A percentile compares a stretch with the other conserved stretches of the same genome.
Conservation (phyloP, 1,284 basidiomycete genomes). For the Trichosporon ovoides region DNA sequence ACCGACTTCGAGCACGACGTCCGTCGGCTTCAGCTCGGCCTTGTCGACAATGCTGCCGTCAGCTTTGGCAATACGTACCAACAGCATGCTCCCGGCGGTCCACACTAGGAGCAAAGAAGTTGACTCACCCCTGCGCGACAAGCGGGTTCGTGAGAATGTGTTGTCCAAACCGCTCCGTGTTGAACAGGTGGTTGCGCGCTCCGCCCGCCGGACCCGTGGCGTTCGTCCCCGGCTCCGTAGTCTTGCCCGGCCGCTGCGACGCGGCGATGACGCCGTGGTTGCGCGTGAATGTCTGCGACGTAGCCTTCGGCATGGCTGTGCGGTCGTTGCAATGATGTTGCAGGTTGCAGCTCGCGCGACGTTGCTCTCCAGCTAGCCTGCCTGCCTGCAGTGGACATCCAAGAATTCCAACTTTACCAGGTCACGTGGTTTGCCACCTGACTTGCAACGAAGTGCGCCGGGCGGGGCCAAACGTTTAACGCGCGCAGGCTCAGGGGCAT, state of each 20-base stretch:
- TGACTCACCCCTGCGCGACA: constrained; percentile 74
- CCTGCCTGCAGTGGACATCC: not conserved
- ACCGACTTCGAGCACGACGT: constrained; percentile 94
- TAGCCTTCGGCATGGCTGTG: constrained; percentile 77
- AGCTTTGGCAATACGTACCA: not conserved
- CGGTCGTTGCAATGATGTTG: not conserved
- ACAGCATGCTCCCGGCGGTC: constrained; percentile 19
- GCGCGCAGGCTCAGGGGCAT: not conserved
- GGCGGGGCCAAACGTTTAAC: not conserved
- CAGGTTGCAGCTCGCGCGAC: not conserved
- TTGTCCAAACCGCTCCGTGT: constrained; percentile 90
- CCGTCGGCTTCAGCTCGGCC: constrained; percentile 89
- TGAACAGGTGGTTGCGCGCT: constrained; percentile 75
- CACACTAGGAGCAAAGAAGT: constrained; percentile 2
- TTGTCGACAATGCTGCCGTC: constrained; percentile 68
- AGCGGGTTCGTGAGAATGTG: constrained; percentile 95
- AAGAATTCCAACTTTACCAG: constrained; percentile 10
- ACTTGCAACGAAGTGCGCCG: not conserved
- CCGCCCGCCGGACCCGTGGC: constrained; percentile 54
- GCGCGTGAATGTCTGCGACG: constrained; percentile 70
- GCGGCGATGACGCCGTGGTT: constrained; percentile 62
- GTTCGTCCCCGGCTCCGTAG: constrained; percentile 23
- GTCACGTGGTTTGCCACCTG: constrained; percentile 18
- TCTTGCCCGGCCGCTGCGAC: constrained; percentile 30
- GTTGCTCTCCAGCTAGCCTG: not conserved